Percentiles rank a stretch among this genome's conserved stretches.
phyloP scores from a whole-genome alignment of 1,284 basidiomycete species.

The Exsudoporus floridanus region DNA sequence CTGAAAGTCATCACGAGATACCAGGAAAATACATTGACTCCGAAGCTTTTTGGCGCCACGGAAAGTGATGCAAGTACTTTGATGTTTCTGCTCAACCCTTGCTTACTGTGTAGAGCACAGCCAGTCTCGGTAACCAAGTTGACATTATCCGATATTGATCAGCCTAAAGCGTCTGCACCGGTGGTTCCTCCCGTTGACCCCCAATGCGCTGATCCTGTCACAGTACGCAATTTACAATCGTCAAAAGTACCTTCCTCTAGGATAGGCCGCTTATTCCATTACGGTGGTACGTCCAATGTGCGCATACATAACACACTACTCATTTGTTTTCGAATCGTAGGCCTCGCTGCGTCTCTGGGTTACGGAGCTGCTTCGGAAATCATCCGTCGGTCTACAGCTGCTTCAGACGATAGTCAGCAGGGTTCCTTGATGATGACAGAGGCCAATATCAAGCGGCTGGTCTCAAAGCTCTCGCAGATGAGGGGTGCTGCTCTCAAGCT shows the following conservation, averaged over 20 bases:
- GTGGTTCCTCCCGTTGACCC: background rate
- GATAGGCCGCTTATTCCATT: slow-evolving; percentile 86
- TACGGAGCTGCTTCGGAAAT: slow-evolving; percentile 70
- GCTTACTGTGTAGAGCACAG: background rate
- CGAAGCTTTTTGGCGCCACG: background rate
- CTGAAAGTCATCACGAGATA: background rate
- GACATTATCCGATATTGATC: background rate
- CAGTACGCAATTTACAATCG: slow-evolving; percentile 58
- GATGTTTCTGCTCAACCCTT: background rate
- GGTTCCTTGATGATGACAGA: slow-evolving; percentile 81
- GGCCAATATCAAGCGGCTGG: slow-evolving; percentile 86
- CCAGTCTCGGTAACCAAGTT: background rate
- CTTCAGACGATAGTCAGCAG: slow-evolving; percentile 33
- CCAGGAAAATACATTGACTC: background rate
- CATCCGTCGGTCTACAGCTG: slow-evolving; percentile 45
- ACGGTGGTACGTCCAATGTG: slow-evolving; percentile 65
- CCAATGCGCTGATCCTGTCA: slow-evolving; percentile 5
- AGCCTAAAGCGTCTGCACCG: slow-evolving; percentile 8
- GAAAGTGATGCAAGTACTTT: slow-evolving; percentile 11
- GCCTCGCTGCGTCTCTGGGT: slow-evolving; percentile 69
- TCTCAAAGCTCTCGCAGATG: slow-evolving; percentile 92
- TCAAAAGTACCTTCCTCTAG: slow-evolving; percentile 87
- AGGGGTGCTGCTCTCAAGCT: slow-evolving; percentile 95
- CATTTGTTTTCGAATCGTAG: slow-evolving; percentile 34
- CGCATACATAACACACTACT: background rate